These are phyloP conservation scores for Xylaria intraflava DNA, from an alignment of 495 filamentous ascomycete species.

Conservation along the genomic window DNA sequence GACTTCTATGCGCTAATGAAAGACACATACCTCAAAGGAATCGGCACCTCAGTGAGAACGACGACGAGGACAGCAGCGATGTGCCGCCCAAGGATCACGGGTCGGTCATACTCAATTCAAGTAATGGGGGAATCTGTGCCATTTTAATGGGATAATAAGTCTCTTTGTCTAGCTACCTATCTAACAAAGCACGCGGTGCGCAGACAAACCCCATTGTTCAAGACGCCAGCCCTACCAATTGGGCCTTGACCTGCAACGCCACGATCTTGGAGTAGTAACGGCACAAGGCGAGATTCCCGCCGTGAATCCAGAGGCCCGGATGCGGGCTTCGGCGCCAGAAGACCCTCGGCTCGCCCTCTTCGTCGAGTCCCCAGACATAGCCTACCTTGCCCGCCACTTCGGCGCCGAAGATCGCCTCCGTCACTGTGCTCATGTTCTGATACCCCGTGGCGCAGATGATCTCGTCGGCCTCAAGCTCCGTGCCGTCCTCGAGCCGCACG, in stretches of 20 bases:
- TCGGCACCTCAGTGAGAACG: too few species aligned
- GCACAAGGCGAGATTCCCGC: slow-evolving; percentile 69
- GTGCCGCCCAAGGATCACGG: too few species aligned
- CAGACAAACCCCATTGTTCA: not conserved
- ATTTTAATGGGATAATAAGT: too few species aligned
- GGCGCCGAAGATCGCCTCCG: slow-evolving; percentile 61
- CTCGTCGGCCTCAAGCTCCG: slow-evolving; percentile 65
- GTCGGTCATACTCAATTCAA: too few species aligned
- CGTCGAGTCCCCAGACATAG: slow-evolving; percentile 73
- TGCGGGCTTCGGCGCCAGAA: slow-evolving; percentile 71
- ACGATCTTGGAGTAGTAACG: slow-evolving; percentile 65
- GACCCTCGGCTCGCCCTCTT: slow-evolving; percentile 64
- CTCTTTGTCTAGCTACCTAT: too few species aligned
- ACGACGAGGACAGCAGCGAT: too few species aligned
- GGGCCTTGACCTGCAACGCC: slow-evolving; percentile 70
- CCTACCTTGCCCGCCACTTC: slow-evolving; percentile 57
- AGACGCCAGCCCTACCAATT: slow-evolving; percentile 46
- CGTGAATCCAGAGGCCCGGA: slow-evolving; percentile 78
- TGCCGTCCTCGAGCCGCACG: slow-evolving; percentile 60
- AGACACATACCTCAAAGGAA: too few species aligned
- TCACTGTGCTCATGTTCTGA: slow-evolving; percentile 64
- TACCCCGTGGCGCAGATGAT: slow-evolving; percentile 82
- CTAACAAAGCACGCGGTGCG: too few species aligned
- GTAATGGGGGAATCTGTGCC: too few species aligned
- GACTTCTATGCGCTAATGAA: too few species aligned